These are phyloP conservation scores for Alternaria sp. DNA, from an alignment of 2,329 filamentous ascomycete genomes.

Conservation along the genomic window DNA sequence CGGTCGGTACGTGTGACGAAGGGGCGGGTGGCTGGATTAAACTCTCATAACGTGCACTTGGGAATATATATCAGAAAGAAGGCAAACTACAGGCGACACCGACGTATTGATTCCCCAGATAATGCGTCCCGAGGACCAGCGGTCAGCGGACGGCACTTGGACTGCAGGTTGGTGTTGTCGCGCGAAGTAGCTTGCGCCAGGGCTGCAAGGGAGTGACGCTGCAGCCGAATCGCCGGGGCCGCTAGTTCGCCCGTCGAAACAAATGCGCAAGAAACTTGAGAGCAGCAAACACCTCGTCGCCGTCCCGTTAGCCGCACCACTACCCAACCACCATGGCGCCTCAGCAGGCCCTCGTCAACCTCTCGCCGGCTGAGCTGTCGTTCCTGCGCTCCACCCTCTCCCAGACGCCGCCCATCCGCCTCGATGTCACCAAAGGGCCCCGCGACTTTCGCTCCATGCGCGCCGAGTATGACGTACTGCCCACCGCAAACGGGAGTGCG, in stretches of 20 bases:
- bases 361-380: constrained; percentile 94
- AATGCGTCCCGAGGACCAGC: constrained; percentile 12
- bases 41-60: constrained; percentile 10
- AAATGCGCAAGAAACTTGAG: constrained; percentile 16
- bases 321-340: constrained; percentile 41
- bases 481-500: constrained; percentile 89
- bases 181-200: constrained; percentile 27
- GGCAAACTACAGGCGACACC: not conserved
- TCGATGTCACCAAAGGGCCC: constrained; percentile 68
- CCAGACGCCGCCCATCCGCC: constrained; percentile 82
- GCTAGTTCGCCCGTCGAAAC: constrained; percentile 19
- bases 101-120: not conserved
- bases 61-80: not conserved
- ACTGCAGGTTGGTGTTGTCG: constrained; percentile 38
- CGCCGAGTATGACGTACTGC: constrained; percentile 89
- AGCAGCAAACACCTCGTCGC: constrained; percentile 15
- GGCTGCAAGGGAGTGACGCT: constrained; percentile 17
- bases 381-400: constrained; percentile 91
- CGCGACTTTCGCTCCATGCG: constrained; percentile 90
- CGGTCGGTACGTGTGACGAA: constrained; percentile 29
- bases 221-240: constrained; percentile 31
- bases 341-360: constrained; percentile 67
- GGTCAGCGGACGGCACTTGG: constrained; percentile 32
- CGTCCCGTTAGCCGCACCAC: constrained; percentile 16
- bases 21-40: constrained; percentile 22